phyloP scores from a whole-genome alignment of 768 basidiomycete species.

The Stropharia rugosoannulata region DNA sequence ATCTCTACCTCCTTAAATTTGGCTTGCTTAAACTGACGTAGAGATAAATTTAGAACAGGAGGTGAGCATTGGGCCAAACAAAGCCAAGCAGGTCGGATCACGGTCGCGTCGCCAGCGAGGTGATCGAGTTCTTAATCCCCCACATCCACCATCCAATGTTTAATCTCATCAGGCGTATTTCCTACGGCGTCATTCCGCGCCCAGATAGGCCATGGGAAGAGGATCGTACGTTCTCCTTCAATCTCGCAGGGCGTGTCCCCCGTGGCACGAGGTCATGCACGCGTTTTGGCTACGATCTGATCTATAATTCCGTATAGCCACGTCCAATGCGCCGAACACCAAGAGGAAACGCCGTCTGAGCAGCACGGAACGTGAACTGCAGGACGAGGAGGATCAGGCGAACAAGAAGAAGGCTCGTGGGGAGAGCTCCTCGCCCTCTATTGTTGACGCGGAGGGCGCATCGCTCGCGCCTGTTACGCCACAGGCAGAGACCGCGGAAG shows the following conservation, averaged over 20 bases:
- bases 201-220: constrained; percentile 78
- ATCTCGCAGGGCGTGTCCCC: constrained; percentile 1
- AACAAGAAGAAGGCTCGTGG: constrained; percentile 45
- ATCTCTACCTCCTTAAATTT: too few relatives aligned
- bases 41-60: not conserved
- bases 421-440: constrained; percentile 35
- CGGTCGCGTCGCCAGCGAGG: constrained; percentile 15
- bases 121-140: constrained; percentile 10
- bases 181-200: constrained; percentile 65
- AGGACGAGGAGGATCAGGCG: constrained; percentile 38
- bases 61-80: not conserved
- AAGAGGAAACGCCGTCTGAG: constrained; percentile 68
- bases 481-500: constrained; percentile 45
- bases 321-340: constrained; percentile 71
- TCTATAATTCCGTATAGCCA: constrained; percentile 41
- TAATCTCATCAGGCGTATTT: constrained; percentile 69
- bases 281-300: constrained; percentile 8
- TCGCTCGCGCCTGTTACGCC: constrained; percentile 21
- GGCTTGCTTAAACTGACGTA: too few relatives aligned
- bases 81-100: constrained; percentile 13
- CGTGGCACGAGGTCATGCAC: not conserved
- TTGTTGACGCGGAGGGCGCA: constrained; percentile 20
- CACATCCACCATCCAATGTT: constrained; percentile 47
- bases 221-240: constrained; percentile 52
- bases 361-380: constrained; percentile 41